Percentiles rank a stretch among this genome's conserved stretches.
These are phyloP conservation scores for Symbiodinium natans DNA, from an alignment of 73 alveolate genomes.

Conservation along the genomic window DNA sequence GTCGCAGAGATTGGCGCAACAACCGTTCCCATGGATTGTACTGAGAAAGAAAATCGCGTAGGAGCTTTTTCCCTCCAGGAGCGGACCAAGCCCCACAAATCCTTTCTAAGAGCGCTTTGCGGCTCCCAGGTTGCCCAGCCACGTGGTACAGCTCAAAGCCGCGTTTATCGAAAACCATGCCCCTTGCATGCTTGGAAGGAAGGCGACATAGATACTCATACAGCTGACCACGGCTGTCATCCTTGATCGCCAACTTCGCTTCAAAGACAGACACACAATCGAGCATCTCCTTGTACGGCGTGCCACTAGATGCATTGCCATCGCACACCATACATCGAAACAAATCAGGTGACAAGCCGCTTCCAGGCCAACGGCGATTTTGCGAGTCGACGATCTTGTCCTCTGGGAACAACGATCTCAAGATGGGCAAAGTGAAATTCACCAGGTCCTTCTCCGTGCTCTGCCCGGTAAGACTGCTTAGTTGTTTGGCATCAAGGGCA, in stretches of 20 bases:
- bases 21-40: background rate
- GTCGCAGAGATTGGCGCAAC: background rate
- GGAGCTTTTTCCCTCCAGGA: background rate
- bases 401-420: background rate
- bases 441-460: background rate
- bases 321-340: background rate
- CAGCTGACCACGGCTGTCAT: background rate
- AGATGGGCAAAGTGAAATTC: background rate
- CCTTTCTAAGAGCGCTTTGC: background rate
- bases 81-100: background rate
- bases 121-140: slow-evolving; percentile 4
- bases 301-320: background rate
- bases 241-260: background rate
- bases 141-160: background rate
- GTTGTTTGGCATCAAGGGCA: background rate
- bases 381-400: background rate
- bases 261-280: background rate
- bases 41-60: background rate
- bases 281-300: background rate
- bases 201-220: background rate
- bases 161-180: background rate
- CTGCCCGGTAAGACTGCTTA: background rate
- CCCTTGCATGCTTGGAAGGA: background rate
- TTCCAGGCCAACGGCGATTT: background rate
- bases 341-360: background rate